Conservation (phyloP, 805 yeast genomes). For the Candida xiaguanensis region DNA sequence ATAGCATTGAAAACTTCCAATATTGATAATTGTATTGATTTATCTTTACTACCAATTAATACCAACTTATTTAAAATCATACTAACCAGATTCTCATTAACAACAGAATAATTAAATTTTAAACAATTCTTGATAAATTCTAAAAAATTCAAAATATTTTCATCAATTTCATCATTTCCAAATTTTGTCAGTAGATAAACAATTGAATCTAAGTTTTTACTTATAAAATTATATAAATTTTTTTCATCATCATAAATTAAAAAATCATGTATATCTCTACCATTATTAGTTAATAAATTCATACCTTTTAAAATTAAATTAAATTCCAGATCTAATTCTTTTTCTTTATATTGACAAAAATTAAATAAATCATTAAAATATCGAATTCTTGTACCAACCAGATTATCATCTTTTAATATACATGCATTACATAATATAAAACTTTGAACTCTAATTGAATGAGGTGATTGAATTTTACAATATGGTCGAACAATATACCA, state of each 20-base stretch:
- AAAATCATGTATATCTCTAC: constrained; percentile 50
- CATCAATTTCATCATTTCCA: constrained; percentile 11
- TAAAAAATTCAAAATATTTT: constrained; percentile 19
- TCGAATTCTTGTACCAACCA: constrained; percentile 46
- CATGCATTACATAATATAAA: constrained; percentile 54
- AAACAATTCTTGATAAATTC: constrained; percentile 42
- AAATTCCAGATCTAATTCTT: constrained; percentile 44
- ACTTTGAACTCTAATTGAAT: constrained; percentile 38
- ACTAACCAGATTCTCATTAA: constrained; percentile 35
- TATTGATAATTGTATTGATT: constrained; percentile 31
- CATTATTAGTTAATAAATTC: constrained; percentile 46
- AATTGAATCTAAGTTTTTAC: constrained; percentile 11
- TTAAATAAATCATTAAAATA: constrained; percentile 59
- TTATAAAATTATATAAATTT: constrained; percentile 18
- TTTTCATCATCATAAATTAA: constrained; percentile 39
- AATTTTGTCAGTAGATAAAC: constrained; percentile 11
- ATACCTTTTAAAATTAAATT: constrained; percentile 48
- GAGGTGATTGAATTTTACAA: constrained; percentile 39
- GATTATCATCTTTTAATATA: constrained; percentile 48
- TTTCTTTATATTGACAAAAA: constrained; percentile 29
- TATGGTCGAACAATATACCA: constrained; percentile 68
- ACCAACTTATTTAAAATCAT: constrained; percentile 31
- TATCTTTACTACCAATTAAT: constrained; percentile 36
- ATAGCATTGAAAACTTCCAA: constrained; percentile 42
- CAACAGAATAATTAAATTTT: constrained; percentile 43